Base-by-base conservation (phyloP, 495 filamentous ascomycete species). In the Neohortaea acidophila region DNA sequence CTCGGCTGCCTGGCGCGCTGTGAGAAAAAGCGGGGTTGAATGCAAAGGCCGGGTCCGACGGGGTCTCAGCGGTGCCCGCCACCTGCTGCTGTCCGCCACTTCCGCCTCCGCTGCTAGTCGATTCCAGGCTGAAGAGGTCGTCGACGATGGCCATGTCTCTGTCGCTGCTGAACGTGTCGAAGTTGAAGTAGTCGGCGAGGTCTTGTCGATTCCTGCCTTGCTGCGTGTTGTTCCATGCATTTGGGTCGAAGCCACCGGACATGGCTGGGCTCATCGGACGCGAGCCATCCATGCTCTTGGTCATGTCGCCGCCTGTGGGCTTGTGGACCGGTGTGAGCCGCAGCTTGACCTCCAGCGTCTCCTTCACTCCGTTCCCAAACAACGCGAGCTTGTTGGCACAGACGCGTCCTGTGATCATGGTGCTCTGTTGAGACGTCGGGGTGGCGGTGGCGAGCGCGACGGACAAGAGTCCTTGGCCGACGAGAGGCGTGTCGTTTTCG, bases 401-500 rank as follows among this genome's bases (percentile, higher is more conserved):
- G 32, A 97, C 80, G 11, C 84, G 78, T 18, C 89, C 89, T 9
- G 91, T 96, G 40, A 97, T 74, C 53, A 93, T 70, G 31, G 84
- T 75, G 21, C 73, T 66, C 0, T 72, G 77, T 43, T 75, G 66
- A 44, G 68, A 64, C 38, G 67, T 69, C 9, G 69, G 62, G 24
- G 67, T 67, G 5, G 71, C 54, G 9, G 70, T 72, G 22, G 76
- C 74, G 34, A 97, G 66, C 22, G 76, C 76, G 73, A 79, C 79
- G 41, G 89, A 96, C 17, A 97, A 68, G 81, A 96, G 82, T 39
- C 89, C 89, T 57, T 94, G 91, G 13, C 89, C 89, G 9, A 94
- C 87, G 40, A 94, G 70, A 32, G 89, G 89, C 4, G 76, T 80
- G 45, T 93, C 85, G 40, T 80, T 79, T 59, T 97, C 89, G 5